Evolutionary conservation across 345 rosid species (phyloP), one percentile per base, ranked within the genome.

Genomic region (Citropsis articulata): DNA sequence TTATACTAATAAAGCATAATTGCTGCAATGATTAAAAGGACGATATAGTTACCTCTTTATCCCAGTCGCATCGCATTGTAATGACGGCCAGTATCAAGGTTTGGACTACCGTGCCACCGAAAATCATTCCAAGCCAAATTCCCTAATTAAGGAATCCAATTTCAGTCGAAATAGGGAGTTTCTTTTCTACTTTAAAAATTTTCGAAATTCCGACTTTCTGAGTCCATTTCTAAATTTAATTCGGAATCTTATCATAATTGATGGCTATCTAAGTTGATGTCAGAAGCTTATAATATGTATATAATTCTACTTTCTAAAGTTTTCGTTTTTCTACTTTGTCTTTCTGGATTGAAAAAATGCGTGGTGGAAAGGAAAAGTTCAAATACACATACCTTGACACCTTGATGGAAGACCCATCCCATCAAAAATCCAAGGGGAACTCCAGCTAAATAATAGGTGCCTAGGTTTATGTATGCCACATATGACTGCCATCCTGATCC

Each of bases 401-500:
- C 98, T 4, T 78, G 81, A 45, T 93, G 9, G 30, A 93, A 91
- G 62, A 16, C 82, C 99, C 99, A 95, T 22, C 99, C 99, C 97
- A 93, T 93, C 25, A 89, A 10, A 67, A 95, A 84, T 48, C 99
- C 98, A 35, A 95, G 81, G 0, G 99, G 99, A 64, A 86, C 86
- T 0, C 99, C 99, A 28, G 92, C 72, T 66, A 85, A 38, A 72
- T 95, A 93, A 66, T 91, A 93, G 85, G 94, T 90, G 22, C 96
- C 98, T 80, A 95, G 83, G 83, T 95, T 95, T 78, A 93, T 87
- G 81, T 92, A 95, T 0, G 98, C 99, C 77, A 93, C 94, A 12
- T 87, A 87, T 2, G 94, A 88, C 83, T 93, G 98, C 98, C 97
- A 95, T 7, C 99, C 99, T 7, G 98, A 95, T 60, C 99, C 99